Base-by-base conservation (phyloP, 352 stramenopile genomes). In the Globisporangium spinosum region DNA sequence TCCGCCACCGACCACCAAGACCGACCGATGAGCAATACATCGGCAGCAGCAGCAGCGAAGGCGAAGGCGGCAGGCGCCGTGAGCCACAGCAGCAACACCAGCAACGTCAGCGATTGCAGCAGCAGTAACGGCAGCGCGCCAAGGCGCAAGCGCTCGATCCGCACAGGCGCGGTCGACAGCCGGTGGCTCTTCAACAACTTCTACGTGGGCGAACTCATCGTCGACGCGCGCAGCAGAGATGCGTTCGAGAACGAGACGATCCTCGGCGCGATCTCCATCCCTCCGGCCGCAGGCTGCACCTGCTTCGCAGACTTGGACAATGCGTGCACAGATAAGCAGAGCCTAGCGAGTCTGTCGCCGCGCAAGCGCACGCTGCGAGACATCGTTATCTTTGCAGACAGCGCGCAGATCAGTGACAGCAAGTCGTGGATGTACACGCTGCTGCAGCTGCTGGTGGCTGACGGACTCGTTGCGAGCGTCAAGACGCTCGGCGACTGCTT, bases 121-220 rank as follows among this genome's bases (percentile, higher is more conserved):
- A 67, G 34, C 32, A 53, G 13, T 25, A 53, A n/a, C 25, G 13
- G 20, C 29, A 20, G 9, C 43, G 43, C 62, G n/a, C 22, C 22
- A 62, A 76, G 67, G 60, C 70, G 67, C 53, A 67, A 32, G 55
- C 61, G 72, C 25, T 56, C 64, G 29, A 65, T 70, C 54, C 45
- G 58, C 38, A 74, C 61, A 32, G 66, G 73, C n/a, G 32, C 62
- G 17, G 84, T 91, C 27, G 74, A 85, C 67, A 77, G 70, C 23
- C 79, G 73, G 49, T 94, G 81, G 82, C 80, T 93, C 29, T 92
- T 85, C 68, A 93, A 94, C 79, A 79, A 90, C 53, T 74, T 93
- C 54, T 76, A 86, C 58, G 74, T 85, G 10, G 86, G 86, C 45
- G 77, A 82, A 57, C 15, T 92, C 35, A 23, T 94, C 22, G 43